These are phyloP conservation scores for Backusella australiensis DNA, from an alignment of 192 early-diverging fungal species.

Conservation along the genomic window DNA sequence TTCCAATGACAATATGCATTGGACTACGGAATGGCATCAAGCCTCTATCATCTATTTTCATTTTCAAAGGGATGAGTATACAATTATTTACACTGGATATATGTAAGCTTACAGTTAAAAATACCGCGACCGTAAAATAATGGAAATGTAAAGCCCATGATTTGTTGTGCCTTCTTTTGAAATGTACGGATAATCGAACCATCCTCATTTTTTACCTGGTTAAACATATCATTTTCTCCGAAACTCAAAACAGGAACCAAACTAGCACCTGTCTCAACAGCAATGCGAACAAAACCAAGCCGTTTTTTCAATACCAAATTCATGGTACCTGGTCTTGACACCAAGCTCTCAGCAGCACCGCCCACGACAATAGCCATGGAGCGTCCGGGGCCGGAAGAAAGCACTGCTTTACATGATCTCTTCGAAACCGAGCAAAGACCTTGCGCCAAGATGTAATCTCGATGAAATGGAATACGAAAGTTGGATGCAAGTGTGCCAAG, in stretches of 20 bases:
- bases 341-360: slow-evolving; percentile 81
- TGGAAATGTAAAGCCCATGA: slow-evolving; percentile 69
- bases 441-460: slow-evolving; percentile 77
- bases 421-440: slow-evolving; percentile 76
- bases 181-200: slow-evolving; percentile 62
- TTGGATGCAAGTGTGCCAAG: slow-evolving; percentile 81
- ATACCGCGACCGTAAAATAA: slow-evolving; percentile 84
- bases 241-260: slow-evolving; percentile 90
- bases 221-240: slow-evolving; percentile 91
- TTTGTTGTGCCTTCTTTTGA: slow-evolving; percentile 67
- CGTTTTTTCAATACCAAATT: slow-evolving; percentile 80
- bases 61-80: neutral
- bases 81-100: neutral
- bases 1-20: slow-evolving; percentile 2
- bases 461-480: slow-evolving; percentile 83
- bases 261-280: slow-evolving; percentile 71
- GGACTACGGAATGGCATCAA: slow-evolving; percentile 42
- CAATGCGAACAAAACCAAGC: slow-evolving; percentile 88
- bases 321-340: slow-evolving; percentile 58
- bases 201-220: slow-evolving; percentile 68
- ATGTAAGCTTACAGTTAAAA: slow-evolving; percentile 72
- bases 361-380: slow-evolving; percentile 86
- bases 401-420: slow-evolving; percentile 71
- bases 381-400: slow-evolving; percentile 62
- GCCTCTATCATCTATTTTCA: neutral